These are phyloP conservation scores for Micromonas commoda DNA, from an alignment of 139 green algal genomes.

Conservation along the genomic window DNA sequence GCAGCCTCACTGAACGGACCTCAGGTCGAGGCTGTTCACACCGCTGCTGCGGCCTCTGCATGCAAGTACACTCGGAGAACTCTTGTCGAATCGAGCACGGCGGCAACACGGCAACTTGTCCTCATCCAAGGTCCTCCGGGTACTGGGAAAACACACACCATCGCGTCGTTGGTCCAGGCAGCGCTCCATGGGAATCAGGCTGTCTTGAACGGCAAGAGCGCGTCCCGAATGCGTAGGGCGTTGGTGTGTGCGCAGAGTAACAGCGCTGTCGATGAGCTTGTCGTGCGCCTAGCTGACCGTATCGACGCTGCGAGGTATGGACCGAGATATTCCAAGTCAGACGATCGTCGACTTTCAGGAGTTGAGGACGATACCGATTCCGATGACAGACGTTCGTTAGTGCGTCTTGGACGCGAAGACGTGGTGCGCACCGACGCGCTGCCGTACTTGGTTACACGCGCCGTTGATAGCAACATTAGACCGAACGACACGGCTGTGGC, in stretches of 20 bases:
- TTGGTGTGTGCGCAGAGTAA: background rate
- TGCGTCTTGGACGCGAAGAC: background rate
- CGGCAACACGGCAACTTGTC: too few species aligned
- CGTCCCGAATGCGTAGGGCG: background rate
- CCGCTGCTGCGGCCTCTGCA: too few species aligned
- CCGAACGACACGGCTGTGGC: background rate
- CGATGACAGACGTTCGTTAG: too few species aligned
- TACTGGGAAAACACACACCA: slow-evolving; percentile 3
- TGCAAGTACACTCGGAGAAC: too few species aligned
- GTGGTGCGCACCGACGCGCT: background rate
- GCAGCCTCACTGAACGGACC: too few species aligned
- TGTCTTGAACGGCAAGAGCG: background rate
- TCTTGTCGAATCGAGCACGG: too few species aligned
- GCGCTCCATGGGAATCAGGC: too few species aligned
- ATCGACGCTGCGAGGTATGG: background rate
- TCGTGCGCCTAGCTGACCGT: background rate
- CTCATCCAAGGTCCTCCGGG: background rate
- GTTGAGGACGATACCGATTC: too few species aligned
- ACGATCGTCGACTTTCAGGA: background rate
- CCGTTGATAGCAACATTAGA: background rate
- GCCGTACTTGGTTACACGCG: background rate
- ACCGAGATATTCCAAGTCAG: background rate
- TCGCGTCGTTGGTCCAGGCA: background rate
- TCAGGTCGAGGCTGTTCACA: too few species aligned
- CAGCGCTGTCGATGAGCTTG: background rate